Evolutionary conservation across 2,329 filamentous ascomycete species (phyloP), one percentile per base, ranked within the genome.

Genomic region (Ampelomyces quisqualis): DNA sequence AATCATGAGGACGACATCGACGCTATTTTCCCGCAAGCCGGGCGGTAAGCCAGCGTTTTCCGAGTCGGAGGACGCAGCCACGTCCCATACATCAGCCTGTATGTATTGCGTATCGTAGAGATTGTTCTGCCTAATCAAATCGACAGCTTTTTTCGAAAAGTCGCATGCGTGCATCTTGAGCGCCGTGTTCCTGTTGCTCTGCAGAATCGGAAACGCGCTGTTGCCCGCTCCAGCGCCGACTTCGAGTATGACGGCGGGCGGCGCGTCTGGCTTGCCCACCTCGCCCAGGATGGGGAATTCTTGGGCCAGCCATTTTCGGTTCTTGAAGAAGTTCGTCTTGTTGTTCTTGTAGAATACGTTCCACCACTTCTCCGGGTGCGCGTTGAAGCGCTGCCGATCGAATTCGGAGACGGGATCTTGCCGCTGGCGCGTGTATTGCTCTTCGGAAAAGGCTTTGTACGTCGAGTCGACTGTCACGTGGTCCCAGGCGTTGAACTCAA

Each of bases 261-360:
- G 88, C 2, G 85, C 82, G 43, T 83, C 82, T 49, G 81, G 78
- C 42, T 77, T 73, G 9, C 86, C 91, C 35, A 95, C 78, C 43
- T 87, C 79, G 17, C 78, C 80, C n/a, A 98, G 74, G 3, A 97
- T 74, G 0, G 93, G 93, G 53, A 98, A 98, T 68, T 98, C 93
- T 68, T 97, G 91, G 51, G 86, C 85, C 21, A 98, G 74, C 93
- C 93, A 98, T 68, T 97, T 97, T 51, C 93, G 81, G 65, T 98
- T 87, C 72, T 98, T 98, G 81, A 98, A 98, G 72, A 98, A 98
- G 64, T 97, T 97, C 59, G 85, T 81, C 14, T 87, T 88, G 71
- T 98, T 97, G 73, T 97, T 95, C 72, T 93, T 90, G 76, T 98
- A 98, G 72, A 98, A 98, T 40, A 86, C 74, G 62, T 98, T 93